Base-by-base conservation (phyloP, 176 grass and related monocot genomes). In the Elaeis guineensis region DNA sequence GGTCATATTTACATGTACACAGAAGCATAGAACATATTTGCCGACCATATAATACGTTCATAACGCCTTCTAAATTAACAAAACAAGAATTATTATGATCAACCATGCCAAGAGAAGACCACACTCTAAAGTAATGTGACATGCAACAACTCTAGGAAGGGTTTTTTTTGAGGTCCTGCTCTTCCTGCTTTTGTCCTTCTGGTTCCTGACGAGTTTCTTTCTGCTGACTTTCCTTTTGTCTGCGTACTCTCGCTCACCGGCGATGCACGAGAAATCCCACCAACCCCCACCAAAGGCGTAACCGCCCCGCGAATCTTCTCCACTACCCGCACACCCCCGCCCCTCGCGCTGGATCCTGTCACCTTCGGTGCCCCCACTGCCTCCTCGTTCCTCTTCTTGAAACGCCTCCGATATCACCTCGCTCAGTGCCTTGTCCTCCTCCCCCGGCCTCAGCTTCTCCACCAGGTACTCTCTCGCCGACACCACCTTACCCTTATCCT, bases 401-500 rank as follows among this genome's bases (percentile, higher is more conserved):
- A 91, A 64, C 21, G 73, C 69, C 48, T 73, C 76, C 5, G 87
- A 66, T 83, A 97, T 91, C 24, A 83, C 51, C 21, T 78, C 52
- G 65, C 81, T 82, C 24, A 97, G 79, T 2, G 72, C 73, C 25
- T 80, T 64, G 25, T 97, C 72, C 44, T 85, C 87, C 18, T 91
- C 93, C 2, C 78, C 76, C 0, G 93, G 93, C 11, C 83, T 89
- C 54, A 97, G 78, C 73, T 78, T 85, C 70, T 91, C 83, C 1
- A 79, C 70, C 52, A 91, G 58, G 51, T 75, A 91, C 21, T 69
- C 84, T 20, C 65, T 80, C 52, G 80, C 26, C 2, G 61, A 64
- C n/a, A 65, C 74, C 15, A 77, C 83, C 76, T 82, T 79, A 30
- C 77, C 83, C 75, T 78, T 58, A 53, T 26, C 25, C 53, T 48